Percentiles rank a stretch among this genome's conserved stretches.
These are phyloP conservation scores for Venustampulla echinocandica DNA, from an alignment of 495 filamentous ascomycete species.

Conservation along the genomic window DNA sequence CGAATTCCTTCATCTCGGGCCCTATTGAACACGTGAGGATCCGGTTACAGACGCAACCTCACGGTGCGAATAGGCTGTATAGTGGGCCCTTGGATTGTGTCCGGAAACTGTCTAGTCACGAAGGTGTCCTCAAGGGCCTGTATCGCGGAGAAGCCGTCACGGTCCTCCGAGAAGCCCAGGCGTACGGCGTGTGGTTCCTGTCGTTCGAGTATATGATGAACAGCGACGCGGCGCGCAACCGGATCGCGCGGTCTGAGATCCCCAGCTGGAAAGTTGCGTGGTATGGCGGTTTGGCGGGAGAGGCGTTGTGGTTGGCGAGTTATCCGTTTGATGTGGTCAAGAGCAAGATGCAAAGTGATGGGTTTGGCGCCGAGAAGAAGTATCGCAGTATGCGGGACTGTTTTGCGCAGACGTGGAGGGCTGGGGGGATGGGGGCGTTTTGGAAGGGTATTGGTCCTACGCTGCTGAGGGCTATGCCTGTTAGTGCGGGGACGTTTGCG, in stretches of 20 bases:
- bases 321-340: slow-evolving; percentile 97
- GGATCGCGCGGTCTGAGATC: slow-evolving; percentile 64
- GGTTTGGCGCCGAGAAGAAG: slow-evolving; percentile 54
- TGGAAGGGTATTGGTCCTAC: slow-evolving; percentile 97
- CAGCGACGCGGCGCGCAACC: slow-evolving; percentile 66
- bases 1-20: slow-evolving; percentile 79
- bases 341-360: slow-evolving; percentile 99
- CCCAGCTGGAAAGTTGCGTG: slow-evolving; percentile 76
- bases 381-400: slow-evolving; percentile 84
- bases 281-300: slow-evolving; percentile 89
- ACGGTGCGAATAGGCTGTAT: slow-evolving; percentile 72
- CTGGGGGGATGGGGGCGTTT: slow-evolving; percentile 76
- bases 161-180: slow-evolving; percentile 78
- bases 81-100: slow-evolving; percentile 83
- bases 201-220: slow-evolving; percentile 97
- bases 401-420: slow-evolving; percentile 71
- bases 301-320: slow-evolving; percentile 83
- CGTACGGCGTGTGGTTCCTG: slow-evolving; percentile 93
- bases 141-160: slow-evolving; percentile 87
- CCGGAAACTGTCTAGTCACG: slow-evolving; percentile 61
- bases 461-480: slow-evolving; percentile 90
- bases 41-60: slow-evolving; percentile 93
- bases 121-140: slow-evolving; percentile 58
- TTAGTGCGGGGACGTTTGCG: slow-evolving; percentile 92
- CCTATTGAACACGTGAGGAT: slow-evolving; percentile 98